Evolutionary conservation across 805 yeast genomes (phyloP).

Genomic region (Hanseniaspora pseudoguilliermondii): DNA sequence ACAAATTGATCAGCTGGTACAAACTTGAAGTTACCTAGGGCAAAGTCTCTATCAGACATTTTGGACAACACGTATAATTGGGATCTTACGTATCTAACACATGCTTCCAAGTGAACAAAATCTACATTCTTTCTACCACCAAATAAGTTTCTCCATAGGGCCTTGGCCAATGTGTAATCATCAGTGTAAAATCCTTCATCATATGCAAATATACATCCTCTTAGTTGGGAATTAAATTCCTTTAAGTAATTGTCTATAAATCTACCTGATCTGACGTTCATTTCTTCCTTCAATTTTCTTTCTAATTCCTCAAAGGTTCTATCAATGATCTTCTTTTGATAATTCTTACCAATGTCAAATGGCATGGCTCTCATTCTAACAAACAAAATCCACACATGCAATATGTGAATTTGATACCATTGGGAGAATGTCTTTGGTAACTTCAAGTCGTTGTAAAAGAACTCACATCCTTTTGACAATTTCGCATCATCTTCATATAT

Average conservation of each 20-base stretch:
- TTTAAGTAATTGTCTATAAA: conserved; percentile 76
- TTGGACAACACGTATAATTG: conserved; percentile 78
- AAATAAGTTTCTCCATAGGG: conserved; percentile 83
- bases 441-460: conserved; percentile 72
- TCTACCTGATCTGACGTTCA: conserved; percentile 69
- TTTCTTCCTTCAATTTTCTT: conserved; percentile 67
- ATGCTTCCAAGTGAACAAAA: conserved; percentile 69
- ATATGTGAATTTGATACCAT: conserved; percentile 84
- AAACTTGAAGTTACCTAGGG: conserved; percentile 75
- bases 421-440: conserved; percentile 83
- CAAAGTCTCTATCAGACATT: conserved; percentile 84
- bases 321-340: conserved; percentile 85
- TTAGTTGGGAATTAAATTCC: conserved; percentile 78
- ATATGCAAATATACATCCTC: conserved; percentile 79
- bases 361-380: conserved; percentile 97
- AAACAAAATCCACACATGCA: conserved; percentile 87
- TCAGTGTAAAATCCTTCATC: conserved; percentile 82
- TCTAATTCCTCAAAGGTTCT: conserved; percentile 85
- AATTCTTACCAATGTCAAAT: conserved; percentile 70
- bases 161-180: conserved; percentile 65
- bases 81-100: conserved; percentile 79
- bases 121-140: conserved; percentile 74
- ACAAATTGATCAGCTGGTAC: conserved; percentile 73
- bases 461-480: conserved; percentile 58
- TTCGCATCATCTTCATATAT: conserved; percentile 67